Base-by-base conservation (phyloP, 495 filamentous ascomycete species). In the Aspergillus biplanus region DNA sequence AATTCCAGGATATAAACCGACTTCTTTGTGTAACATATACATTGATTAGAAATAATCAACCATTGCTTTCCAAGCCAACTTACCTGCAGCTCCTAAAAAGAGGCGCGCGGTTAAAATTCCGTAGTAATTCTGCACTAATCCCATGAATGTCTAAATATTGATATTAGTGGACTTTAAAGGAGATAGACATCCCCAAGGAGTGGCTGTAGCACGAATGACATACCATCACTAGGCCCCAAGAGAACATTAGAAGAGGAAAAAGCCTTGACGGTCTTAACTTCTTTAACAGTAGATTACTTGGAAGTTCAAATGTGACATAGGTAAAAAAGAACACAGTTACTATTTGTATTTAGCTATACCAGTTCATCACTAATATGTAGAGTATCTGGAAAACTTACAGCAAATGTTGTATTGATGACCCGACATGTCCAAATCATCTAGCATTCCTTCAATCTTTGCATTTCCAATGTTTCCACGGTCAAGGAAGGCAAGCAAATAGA, bases 141-240 rank as follows among this genome's bases (percentile, higher is more conserved):
- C 90, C 87, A 90, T 91, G 13, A 90, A 74, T 0, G 89, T 89
- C 84, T 88, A 84, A n/a, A n/a, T n/a, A n/a, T n/a, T n/a, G n/a
- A n/a, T n/a, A n/a, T n/a, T n/a, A n/a, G n/a, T n/a, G n/a, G n/a
- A n/a, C n/a, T n/a, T n/a, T n/a, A n/a, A n/a, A n/a, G n/a, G n/a
- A n/a, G n/a, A n/a, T n/a, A n/a, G n/a, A n/a, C n/a, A n/a, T n/a
- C n/a, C n/a, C n/a, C n/a, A n/a, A n/a, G n/a, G n/a, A n/a, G n/a
- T n/a, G n/a, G n/a, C n/a, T n/a, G n/a, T n/a, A n/a, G n/a, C n/a
- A n/a, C n/a, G n/a, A n/a, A n/a, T 3, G 0, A 4, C 4, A n/a
- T 46, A 73, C 73, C 73, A 75, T 74, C 6, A 86, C 83, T 39
- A 75, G 70, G 4, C 85, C 85, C 86, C 86, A 88, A 0, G 80